Conservation (phyloP, 768 basidiomycete species). For the Boletus eberwhitei region DNA sequence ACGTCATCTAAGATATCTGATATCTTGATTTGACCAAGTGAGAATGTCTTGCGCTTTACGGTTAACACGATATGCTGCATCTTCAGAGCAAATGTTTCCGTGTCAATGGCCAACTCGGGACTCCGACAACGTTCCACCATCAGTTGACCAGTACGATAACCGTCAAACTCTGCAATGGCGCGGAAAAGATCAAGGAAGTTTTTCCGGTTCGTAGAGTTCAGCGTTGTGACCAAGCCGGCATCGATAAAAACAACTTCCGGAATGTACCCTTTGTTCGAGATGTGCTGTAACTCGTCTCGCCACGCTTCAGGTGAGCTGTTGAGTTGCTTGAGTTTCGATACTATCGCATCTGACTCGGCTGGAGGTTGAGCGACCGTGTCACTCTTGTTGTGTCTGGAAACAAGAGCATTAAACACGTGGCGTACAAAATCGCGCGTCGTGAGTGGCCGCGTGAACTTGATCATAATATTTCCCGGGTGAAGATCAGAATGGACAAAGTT, state of each 20-base stretch:
- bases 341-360: slow-evolving; percentile 56
- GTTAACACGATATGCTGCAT: slow-evolving; percentile 94
- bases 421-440: slow-evolving; percentile 61
- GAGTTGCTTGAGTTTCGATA: slow-evolving; percentile 66
- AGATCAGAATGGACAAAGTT: slow-evolving; percentile 95
- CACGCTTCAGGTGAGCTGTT: slow-evolving; percentile 59
- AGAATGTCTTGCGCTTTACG: slow-evolving; percentile 96
- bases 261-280: slow-evolving; percentile 72
- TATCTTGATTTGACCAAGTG: slow-evolving; percentile 94
- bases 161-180: slow-evolving; percentile 95
- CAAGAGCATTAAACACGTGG: slow-evolving; percentile 55
- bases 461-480: slow-evolving; percentile 94
- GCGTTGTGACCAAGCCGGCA: slow-evolving; percentile 88
- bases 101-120: slow-evolving; percentile 85
- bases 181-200: slow-evolving; percentile 98
- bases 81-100: slow-evolving; percentile 94
- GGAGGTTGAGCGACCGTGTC: slow-evolving; percentile 26
- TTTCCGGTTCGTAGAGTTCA: slow-evolving; percentile 74
- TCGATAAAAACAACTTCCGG: slow-evolving; percentile 97
- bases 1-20: slow-evolving; percentile 91
- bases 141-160: slow-evolving; percentile 89
- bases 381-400: slow-evolving; percentile 36
- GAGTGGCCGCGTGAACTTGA: slow-evolving; percentile 91
- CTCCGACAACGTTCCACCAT: slow-evolving; percentile 95
- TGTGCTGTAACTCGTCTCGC: slow-evolving; percentile 59